These are phyloP conservation scores for Penicillium italicum DNA, from an alignment of 2,329 filamentous ascomycete species.

Conservation along the genomic window DNA sequence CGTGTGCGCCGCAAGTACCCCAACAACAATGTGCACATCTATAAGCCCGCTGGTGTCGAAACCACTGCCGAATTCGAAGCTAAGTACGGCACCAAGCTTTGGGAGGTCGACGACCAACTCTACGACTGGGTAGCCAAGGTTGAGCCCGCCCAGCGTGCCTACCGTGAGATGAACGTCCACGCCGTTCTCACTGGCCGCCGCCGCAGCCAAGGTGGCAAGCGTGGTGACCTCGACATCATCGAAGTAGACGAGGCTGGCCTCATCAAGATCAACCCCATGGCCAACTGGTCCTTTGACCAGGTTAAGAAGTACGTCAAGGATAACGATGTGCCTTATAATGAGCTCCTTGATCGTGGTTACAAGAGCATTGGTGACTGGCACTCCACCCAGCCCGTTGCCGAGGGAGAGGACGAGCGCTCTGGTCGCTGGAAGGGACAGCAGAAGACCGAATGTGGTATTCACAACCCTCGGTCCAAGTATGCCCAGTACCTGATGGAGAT, in stretches of 20 bases:
- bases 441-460: constrained; percentile 98
- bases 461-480: constrained; percentile 95
- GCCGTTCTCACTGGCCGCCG: constrained; percentile 90
- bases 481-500: constrained; percentile 75
- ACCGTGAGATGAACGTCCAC: constrained; percentile 78
- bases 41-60: constrained; percentile 75
- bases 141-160: constrained; percentile 89
- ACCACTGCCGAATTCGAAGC: constrained; percentile 73
- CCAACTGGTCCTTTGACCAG: constrained; percentile 88
- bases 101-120: constrained; percentile 79
- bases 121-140: constrained; percentile 99
- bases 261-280: constrained; percentile 96
- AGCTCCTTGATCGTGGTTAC: constrained; percentile 86
- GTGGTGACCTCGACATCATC: constrained; percentile 83
- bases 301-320: constrained; percentile 83
- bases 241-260: constrained; percentile 88
- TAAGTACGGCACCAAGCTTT: constrained; percentile 77
- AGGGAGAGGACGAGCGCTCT: constrained; percentile 91
- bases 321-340: constrained; percentile 90
- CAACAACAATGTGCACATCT: constrained; percentile 77
- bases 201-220: constrained; percentile 87
- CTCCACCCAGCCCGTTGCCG: constrained; percentile 83
- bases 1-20: constrained; percentile 73
- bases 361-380: constrained; percentile 99
- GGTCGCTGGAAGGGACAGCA: constrained; percentile 93